A percentile compares a stretch with the other conserved stretches of the same genome.
Evolutionary conservation across 768 basidiomycete genomes (phyloP).

Genomic region (Glaciozyma martinii): DNA sequence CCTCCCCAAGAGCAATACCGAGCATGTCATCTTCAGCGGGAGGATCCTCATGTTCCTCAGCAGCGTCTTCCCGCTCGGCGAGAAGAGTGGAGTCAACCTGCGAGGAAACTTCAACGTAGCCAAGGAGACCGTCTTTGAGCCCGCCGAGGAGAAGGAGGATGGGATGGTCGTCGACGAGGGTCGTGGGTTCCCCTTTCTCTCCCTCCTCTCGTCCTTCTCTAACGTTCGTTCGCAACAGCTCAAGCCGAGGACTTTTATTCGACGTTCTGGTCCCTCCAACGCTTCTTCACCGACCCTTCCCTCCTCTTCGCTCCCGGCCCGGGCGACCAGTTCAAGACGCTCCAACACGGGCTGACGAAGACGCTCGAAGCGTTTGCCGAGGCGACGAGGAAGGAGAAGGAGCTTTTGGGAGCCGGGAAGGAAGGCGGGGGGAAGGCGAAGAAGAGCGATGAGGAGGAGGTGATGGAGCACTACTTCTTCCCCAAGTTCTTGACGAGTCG

Average conservation of each 20-base stretch:
- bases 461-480: conserved; percentile 69
- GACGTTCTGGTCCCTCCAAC: conserved; percentile 82
- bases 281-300: conserved; percentile 71
- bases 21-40: conserved; percentile 77
- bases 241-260: conserved; percentile 60
- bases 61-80: conserved; percentile 74
- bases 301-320: conserved; percentile 45
- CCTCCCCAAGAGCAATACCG: conserved; percentile 62
- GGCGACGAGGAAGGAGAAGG: conserved; percentile 77
- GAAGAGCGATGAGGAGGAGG: conserved; percentile 28
- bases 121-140: conserved; percentile 31
- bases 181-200: not conserved
- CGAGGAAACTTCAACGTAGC: conserved; percentile 67
- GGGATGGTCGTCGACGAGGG: conserved; percentile 28
- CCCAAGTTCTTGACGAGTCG: conserved; percentile 86
- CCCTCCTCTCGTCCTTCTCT: not conserved
- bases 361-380: conserved; percentile 72
- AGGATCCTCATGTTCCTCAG: conserved; percentile 80
- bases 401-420: conserved; percentile 45
- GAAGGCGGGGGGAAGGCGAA: conserved; percentile 2
- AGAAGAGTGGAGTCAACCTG: conserved; percentile 83
- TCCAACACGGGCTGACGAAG: conserved; percentile 61
- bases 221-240: not conserved
- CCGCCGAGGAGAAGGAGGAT: conserved; percentile 39
- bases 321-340: conserved; percentile 50